Evolutionary conservation across 345 rosid genomes (phyloP), one percentile per base, ranked within the genome.

Genomic region (Boechera divaricarpa): DNA sequence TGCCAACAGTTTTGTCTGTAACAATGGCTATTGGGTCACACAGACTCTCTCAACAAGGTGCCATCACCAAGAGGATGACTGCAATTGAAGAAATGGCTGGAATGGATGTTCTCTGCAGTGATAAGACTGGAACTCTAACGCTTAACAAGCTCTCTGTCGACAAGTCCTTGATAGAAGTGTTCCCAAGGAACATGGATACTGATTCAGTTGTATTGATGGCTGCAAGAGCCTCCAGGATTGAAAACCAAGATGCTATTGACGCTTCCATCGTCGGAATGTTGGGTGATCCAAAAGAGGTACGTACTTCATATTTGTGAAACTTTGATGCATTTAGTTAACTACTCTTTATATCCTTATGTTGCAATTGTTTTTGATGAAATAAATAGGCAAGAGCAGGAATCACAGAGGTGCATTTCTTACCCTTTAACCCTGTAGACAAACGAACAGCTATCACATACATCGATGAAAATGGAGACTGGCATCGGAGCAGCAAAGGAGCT

Each of bases 11-110:
- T 26, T 81, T 90, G 79, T 94, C 97, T 0, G 98, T 94, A 51
- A 94, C 98, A 63, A 94, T 94, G 98, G 98, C 98, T 48, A 90
- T 92, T 71, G 98, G 98, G 5, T 92, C 98, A 39, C 98, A 94
- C 57, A 88, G 98, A 39, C 85, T 94, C 28, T 87, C 97, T 0
- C 75, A 90, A 74, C 97, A 94, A 85, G 99, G 99, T 57, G 98
- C 99, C 77, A 94, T 94, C 77, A 92, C 97, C 26, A 94, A 94
- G 80, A 88, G 98, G 78, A 92, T 92, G 98, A 94, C 98, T 5
- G 98, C 98, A 29, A 94, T 94, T 18, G 96, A 94, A 82, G 97
- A 92, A 85, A 87, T 94, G 97, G 97, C 97, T 3, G 98, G 98
- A 11, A 94, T 94, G 98, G 97, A 94, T 77, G 95, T 94, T 55